Percentiles rank a stretch among this genome's conserved stretches.
Evolutionary conservation across 2,329 filamentous ascomycete genomes (phyloP).

Genomic region (Epichloe scottii): DNA sequence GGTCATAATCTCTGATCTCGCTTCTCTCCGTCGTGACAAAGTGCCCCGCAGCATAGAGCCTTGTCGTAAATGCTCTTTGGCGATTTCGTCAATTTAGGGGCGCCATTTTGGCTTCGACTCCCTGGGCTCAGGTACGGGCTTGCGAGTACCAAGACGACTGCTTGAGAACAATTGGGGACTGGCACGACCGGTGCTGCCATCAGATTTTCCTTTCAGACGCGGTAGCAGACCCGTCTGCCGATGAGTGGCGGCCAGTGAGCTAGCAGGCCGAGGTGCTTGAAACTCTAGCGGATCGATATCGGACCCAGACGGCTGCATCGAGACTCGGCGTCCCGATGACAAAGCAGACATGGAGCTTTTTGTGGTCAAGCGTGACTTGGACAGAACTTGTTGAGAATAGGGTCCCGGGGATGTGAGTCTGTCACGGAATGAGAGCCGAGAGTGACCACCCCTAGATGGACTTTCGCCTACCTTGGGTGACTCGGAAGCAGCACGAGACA

Average conservation of each 20-base stretch:
- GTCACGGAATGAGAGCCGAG: slow-evolving; percentile 41
- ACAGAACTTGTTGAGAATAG: slow-evolving; percentile 31
- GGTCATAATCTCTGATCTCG: background rate
- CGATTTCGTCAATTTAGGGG: slow-evolving; percentile 11
- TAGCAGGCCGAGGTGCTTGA: slow-evolving; percentile 35
- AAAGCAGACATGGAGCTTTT: slow-evolving; percentile 32
- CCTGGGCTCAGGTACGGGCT: slow-evolving; percentile 23
- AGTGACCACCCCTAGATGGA: slow-evolving; percentile 30
- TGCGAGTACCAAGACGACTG: slow-evolving; percentile 32
- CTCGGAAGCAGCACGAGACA: slow-evolving; percentile 32
- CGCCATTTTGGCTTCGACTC: slow-evolving; percentile 40
- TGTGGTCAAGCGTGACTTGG: slow-evolving; percentile 30
- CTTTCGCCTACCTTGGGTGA: slow-evolving; percentile 35
- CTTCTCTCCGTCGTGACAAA: background rate
- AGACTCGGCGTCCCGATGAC: slow-evolving; percentile 35
- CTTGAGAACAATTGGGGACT: slow-evolving; percentile 33
- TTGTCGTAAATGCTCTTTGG: background rate
- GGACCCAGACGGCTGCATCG: slow-evolving; percentile 35
- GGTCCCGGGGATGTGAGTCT: slow-evolving; percentile 37
- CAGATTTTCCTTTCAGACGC: slow-evolving; percentile 25
- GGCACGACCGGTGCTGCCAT: slow-evolving; percentile 29
- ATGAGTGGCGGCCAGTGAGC: slow-evolving; percentile 37
- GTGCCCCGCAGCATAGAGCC: background rate
- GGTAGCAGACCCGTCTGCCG: slow-evolving; percentile 44
- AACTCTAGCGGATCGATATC: slow-evolving; percentile 18